Evolutionary conservation across 192 early-diverging fungal species (phyloP), one percentile per base, ranked within the genome.

Genomic region (Backusella parvicylindrica): DNA sequence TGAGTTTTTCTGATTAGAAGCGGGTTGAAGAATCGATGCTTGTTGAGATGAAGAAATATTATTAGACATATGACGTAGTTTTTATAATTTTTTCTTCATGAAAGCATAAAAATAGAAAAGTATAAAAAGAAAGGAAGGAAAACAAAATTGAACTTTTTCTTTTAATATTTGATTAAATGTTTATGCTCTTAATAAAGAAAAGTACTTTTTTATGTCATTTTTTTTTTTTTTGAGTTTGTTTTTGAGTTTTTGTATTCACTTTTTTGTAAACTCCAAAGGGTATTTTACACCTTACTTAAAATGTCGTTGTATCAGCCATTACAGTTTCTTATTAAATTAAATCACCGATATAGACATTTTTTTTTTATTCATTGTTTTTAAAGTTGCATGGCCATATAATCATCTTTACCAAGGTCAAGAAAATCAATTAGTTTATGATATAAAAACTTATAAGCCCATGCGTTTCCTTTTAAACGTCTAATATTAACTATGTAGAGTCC

Each of bases 391-490:
- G 36, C 23, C 11, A 21, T 36, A 37, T 64, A 53, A 64, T 50
- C 65, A 40, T 74, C 65, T 60, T 28, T 60, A 36, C 68, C 72
- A 43, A 81, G 32, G n/a, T 81, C 80, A 36, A 84, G 43, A 30
- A 76, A 49, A 28, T 75, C 71, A 53, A 84, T 71, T 31, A 84
- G 65, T 53, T 80, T 78, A 56, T 89, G 86, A 77, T 90, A 90
- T 16, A 90, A 75, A 63, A 86, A 87, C 78, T 89, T 90, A 80
- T 89, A 90, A 0, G 86, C 84, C 89, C 87, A 90, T 32, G 82
- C 83, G 74, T 89, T 90, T 75, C 89, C 89, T 74, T 84, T 85
- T 68, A 86, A 80, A 21, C 89, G 86, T n/a, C 84, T 80, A 70
- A 90, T 68, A 70, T 87, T 84, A 37, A 90, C 89, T 41, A 87